phyloP scores from a whole-genome alignment of 2,329 filamentous ascomycete species.

The Beauveria pseudobassiana region DNA sequence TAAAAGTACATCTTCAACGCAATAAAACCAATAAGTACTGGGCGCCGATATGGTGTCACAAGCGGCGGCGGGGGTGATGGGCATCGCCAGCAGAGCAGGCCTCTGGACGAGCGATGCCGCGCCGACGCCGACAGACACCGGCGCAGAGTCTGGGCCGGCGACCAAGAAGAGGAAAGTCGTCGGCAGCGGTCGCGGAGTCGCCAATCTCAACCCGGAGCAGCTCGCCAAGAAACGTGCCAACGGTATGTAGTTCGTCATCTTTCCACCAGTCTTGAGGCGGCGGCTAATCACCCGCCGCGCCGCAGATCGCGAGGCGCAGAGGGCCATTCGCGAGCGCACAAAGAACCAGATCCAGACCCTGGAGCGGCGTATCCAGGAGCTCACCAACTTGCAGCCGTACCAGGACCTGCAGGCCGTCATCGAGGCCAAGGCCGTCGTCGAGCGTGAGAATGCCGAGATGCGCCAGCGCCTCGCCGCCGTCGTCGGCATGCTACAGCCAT shows the following conservation, averaged over 20 bases:
- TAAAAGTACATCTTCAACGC: neutral
- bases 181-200: slow-evolving; percentile 42
- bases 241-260: slow-evolving; percentile 29
- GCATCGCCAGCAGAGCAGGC: neutral
- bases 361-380: slow-evolving; percentile 64
- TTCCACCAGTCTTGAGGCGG: no score
- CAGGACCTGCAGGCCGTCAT: slow-evolving; percentile 73
- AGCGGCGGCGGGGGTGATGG: neutral
- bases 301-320: slow-evolving; percentile 72
- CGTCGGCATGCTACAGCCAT: slow-evolving; percentile 55
- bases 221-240: slow-evolving; percentile 59
- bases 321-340: slow-evolving; percentile 76
- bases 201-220: slow-evolving; percentile 66
- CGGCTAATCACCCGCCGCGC: no score
- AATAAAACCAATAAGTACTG: neutral
- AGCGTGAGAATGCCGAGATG: slow-evolving; percentile 75
- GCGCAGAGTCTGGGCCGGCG: neutral
- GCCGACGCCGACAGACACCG: neutral
- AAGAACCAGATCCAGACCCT: slow-evolving; percentile 71
- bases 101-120: slow-evolving; percentile 4
- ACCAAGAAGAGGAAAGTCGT: slow-evolving; percentile 40
- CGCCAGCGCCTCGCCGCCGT: slow-evolving; percentile 59
- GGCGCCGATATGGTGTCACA: neutral
- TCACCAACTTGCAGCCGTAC: slow-evolving; percentile 74
- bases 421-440: slow-evolving; percentile 66